Evolutionary conservation across 176 grass and related monocot species (phyloP).

Genomic region (Hordeum marinum): DNA sequence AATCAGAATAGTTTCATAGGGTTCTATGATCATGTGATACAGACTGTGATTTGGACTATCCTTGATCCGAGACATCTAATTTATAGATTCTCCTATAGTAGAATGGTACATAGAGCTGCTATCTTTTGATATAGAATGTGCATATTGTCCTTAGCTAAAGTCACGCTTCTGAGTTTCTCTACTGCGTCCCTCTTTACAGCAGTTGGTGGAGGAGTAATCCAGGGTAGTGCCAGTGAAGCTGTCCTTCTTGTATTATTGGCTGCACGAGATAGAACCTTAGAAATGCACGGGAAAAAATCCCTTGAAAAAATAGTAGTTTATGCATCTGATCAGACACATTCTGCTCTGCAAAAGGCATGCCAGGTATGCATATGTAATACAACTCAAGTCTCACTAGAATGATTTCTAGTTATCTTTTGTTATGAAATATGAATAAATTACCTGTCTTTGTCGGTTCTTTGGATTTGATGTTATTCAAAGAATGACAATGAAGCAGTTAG

Average conservation of each 20-base stretch:
- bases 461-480: background rate
- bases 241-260: conserved; percentile 57
- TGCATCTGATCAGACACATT: conserved; percentile 83
- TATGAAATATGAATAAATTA: background rate
- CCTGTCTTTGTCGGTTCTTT: background rate
- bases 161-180: background rate
- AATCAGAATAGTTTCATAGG: background rate
- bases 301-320: conserved; percentile 62
- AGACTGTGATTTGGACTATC: background rate
- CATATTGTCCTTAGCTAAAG: background rate
- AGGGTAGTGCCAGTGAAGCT: conserved; percentile 69
- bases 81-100: background rate
- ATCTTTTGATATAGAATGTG: background rate
- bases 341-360: conserved; percentile 64
- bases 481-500: background rate
- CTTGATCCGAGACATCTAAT: background rate
- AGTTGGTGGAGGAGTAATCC: conserved; percentile 66
- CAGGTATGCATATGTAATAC: conserved; percentile 20
- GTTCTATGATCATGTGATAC: background rate
- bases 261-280: conserved; percentile 51
- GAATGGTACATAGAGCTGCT: background rate
- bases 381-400: background rate
- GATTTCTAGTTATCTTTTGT: background rate
- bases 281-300: conserved; percentile 33
- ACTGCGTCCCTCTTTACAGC: background rate